Base-by-base conservation (phyloP, 2,329 filamentous ascomycete genomes). In the Colletotrichum godetiae region DNA sequence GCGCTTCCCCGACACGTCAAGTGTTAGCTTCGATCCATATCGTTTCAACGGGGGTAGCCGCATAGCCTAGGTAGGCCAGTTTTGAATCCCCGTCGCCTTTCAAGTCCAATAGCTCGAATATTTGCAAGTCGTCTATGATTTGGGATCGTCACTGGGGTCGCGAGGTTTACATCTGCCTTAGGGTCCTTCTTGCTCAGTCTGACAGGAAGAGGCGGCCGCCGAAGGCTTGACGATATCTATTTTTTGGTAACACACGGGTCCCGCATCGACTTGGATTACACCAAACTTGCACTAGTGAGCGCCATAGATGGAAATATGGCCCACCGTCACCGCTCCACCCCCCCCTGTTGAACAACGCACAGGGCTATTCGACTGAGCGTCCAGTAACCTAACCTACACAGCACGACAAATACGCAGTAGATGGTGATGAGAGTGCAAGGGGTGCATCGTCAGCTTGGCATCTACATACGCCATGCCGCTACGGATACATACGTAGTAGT, bases 301-400 rank as follows among this genome's bases (percentile, higher is more conserved):
- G 69, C 73, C 65, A 69, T 52, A 24, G 31, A 59, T 42, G 69
- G 56, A 68, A 8, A 63, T 62, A 46, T 58, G 59, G 59, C 58
- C 58, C 10, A 15, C 11, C 56, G 42, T 52, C 52, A 29, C 19
- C 35, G 27, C 24, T 11, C 58, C n/a, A n/a, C 37, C 29, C n/a
- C 56, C 52, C 37, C 31, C 19, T 46, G 19, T n/a, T 49, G 7
- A 49, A 22, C 27, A 29, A 31, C 65, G 65, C 65, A 72, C 57
- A 68, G 46, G 64, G 57, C 68, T 53, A 12, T 64, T 35, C 42
- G 22, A 58, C 19, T 56, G 33, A 56, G 33, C 31, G 33, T 19
- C 22, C 56, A 31, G 42, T 19, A 12, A 67, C 24, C 13, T 53
- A 42, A 19, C 13, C 37, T 42, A 42, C 15, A 19, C 37, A 42